phyloP scores from a whole-genome alignment of 2,329 filamentous ascomycete species.

The Kalaharituber pfeilii region DNA sequence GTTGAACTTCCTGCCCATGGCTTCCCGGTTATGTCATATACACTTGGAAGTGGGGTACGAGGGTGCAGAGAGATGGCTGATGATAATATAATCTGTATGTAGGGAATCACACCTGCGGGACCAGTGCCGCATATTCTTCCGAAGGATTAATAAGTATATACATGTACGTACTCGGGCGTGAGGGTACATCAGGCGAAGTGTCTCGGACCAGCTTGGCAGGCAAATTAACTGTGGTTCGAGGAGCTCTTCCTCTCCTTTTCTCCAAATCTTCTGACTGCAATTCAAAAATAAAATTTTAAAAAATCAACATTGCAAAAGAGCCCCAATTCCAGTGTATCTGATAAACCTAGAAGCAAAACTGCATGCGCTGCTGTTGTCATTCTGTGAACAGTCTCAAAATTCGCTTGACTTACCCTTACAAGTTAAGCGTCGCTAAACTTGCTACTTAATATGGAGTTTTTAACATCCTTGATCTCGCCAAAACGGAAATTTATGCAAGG shows the following conservation, averaged over 20 bases:
- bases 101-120: slow-evolving; percentile 63
- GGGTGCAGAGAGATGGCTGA: not conserved
- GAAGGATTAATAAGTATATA: too few relatives aligned
- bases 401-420: too few relatives aligned
- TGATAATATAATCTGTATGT: slow-evolving; percentile 1
- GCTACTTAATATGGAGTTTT: too few relatives aligned
- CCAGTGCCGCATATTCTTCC: slow-evolving; percentile 68
- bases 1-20: not conserved
- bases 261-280: not conserved
- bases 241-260: not conserved
- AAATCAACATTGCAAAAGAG: not conserved
- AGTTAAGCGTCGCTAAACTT: too few relatives aligned
- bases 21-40: not conserved
- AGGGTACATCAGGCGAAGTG: not conserved
- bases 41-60: not conserved
- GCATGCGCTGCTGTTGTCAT: not conserved
- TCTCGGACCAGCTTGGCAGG: not conserved
- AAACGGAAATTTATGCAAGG: too few relatives aligned
- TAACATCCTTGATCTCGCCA: too few relatives aligned
- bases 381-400: too few relatives aligned
- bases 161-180: too few relatives aligned
- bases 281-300: not conserved
- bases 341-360: not conserved
- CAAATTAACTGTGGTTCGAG: not conserved
- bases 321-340: not conserved